Conservation (phyloP, 2,329 filamentous ascomycete species). For the Ophiocordyceps camponoti-rufipedis region DNA sequence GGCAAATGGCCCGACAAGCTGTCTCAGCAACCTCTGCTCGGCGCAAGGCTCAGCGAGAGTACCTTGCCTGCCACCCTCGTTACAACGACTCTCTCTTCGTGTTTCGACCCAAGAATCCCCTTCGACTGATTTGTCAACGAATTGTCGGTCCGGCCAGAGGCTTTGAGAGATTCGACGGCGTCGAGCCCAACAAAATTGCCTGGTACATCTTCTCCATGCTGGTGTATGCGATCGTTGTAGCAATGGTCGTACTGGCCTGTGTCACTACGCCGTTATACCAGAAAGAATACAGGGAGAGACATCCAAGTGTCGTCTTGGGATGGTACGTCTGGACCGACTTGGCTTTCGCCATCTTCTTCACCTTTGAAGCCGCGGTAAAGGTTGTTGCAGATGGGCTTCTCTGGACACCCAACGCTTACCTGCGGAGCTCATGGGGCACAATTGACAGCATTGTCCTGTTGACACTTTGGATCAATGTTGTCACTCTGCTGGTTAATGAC, state of each 20-base stretch:
- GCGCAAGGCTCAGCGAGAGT: slow-evolving; percentile 79
- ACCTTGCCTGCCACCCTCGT: slow-evolving; percentile 65
- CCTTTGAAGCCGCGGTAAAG: slow-evolving; percentile 74
- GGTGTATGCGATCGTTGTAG: slow-evolving; percentile 83
- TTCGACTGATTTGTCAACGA: slow-evolving; percentile 70
- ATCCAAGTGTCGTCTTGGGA: slow-evolving; percentile 44
- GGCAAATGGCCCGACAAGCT: slow-evolving; percentile 78
- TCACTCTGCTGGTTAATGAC: slow-evolving; percentile 64
- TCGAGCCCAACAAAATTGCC: slow-evolving; percentile 70
- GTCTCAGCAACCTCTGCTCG: slow-evolving; percentile 67
- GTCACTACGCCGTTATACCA: slow-evolving; percentile 91
- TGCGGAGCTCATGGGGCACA: slow-evolving; percentile 89
- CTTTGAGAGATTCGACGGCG: slow-evolving; percentile 69
- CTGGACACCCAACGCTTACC: slow-evolving; percentile 94
- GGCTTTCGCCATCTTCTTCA: slow-evolving; percentile 76
- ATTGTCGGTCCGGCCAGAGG: slow-evolving; percentile 86
- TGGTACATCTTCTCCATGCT: slow-evolving; percentile 93
- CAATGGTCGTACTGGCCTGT: slow-evolving; percentile 94
- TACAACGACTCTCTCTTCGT: slow-evolving; percentile 90
- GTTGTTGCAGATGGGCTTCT: slow-evolving; percentile 89
- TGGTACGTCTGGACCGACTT: slow-evolving; percentile 96
- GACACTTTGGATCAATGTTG: slow-evolving; percentile 89
- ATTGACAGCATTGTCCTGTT: slow-evolving; percentile 85
- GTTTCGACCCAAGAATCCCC: slow-evolving; percentile 58
- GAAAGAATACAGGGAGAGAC: slow-evolving; percentile 56